Base-by-base conservation (phyloP, 345 rosid species). In the Citrus medica region DNA sequence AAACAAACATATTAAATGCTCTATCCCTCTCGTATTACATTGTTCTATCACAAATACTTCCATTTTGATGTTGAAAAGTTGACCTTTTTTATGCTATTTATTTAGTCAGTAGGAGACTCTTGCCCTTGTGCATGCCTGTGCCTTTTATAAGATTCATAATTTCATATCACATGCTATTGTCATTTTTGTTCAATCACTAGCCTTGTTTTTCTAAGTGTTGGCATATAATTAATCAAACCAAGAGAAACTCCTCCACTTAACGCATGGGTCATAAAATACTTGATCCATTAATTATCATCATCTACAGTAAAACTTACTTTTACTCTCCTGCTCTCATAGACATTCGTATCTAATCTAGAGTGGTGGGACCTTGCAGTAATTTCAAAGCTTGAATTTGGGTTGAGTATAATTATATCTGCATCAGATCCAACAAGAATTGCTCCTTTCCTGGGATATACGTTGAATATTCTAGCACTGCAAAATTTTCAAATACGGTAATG, bases 361-460 rank as follows among this genome's bases (percentile, higher is more conserved):
- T 94, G 98, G 81, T 96, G 99, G 75, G 91, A 84, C 81, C 76
- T 90, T 70, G 91, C 79, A 83, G 87, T 92, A 55, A 96, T 91
- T 82, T 82, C 90, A 65, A 90, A 88, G 85, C 89, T 96, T 19
- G 97, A 82, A 82, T 92, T 91, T 67, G 99, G 99, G 75, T 96
- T 92, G 80, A 96, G 67, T 76, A 94, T 92, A 3, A 94, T 94
- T 46, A 96, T 94, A 84, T 96, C 99, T 59, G 99, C 99, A 88
- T 96, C 98, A 9, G 99, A 95, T 76, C 98, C 99, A 77, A 84
- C 82, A 81, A 96, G 91, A 71, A 96, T 89, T 48, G 99, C 98
- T 80, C 98, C 98, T 84, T 96, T 96, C 80, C 92, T 85, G 71
- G 98, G 99, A 85, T 90, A 96, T 70, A 96, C 76, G 63, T 96